These are phyloP conservation scores for Jasminum sambac DNA, from an alignment of 257 asterid genomes.

Conservation along the genomic window DNA sequence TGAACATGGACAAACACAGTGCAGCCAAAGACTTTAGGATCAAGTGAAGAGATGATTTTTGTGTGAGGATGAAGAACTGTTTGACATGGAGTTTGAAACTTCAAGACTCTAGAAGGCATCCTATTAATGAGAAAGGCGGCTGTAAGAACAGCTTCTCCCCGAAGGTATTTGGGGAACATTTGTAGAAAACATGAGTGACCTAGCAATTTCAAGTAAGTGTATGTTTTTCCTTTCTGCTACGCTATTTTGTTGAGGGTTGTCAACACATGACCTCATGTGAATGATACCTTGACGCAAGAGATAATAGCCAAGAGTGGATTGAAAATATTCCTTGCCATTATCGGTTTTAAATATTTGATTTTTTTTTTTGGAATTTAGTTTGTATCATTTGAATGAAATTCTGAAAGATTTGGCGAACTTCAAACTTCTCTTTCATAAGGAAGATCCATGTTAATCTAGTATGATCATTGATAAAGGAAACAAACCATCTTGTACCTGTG, in stretches of 20 bases:
- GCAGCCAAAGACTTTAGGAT: not conserved
- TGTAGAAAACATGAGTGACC: not conserved
- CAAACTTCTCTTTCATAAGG: not conserved
- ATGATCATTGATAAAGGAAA: not conserved
- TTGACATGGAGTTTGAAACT: too few relatives aligned
- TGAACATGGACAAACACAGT: not conserved
- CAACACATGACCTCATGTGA: too few relatives aligned
- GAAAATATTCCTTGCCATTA: not conserved
- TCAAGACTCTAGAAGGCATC: too few relatives aligned
- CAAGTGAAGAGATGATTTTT: not conserved
- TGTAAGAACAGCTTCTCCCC: not conserved
- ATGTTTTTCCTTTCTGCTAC: not conserved
- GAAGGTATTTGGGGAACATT: not conserved
- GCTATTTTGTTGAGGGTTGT: too few relatives aligned
- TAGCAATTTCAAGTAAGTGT: not conserved
- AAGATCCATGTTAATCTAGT: not conserved
- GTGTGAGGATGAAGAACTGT: too few relatives aligned
- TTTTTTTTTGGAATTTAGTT: not conserved
- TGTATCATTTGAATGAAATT: not conserved
- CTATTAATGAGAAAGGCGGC: not conserved
- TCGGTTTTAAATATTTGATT: too few relatives aligned
- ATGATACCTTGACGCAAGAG: not conserved
- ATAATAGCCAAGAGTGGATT: not conserved
- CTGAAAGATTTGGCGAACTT: not conserved
- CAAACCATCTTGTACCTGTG: not conserved